Percentiles rank a stretch among this genome's conserved stretches.
Evolutionary conservation across 805 yeast genomes (phyloP).

Genomic region (Scheffersomyces amazonensis): DNA sequence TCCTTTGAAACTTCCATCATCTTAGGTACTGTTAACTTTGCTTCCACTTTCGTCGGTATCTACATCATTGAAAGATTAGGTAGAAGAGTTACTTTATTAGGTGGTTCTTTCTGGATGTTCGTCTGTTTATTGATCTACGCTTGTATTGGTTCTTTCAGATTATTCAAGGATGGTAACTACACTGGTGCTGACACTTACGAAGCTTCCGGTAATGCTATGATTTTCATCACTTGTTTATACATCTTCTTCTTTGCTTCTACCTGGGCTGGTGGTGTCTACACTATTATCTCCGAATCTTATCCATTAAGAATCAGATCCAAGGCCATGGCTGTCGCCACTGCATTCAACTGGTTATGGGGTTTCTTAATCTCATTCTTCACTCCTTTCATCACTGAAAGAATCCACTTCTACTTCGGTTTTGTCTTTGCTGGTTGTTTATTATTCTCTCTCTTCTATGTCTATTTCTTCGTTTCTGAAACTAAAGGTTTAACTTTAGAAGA

Average conservation of each 20-base stretch:
- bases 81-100: conserved; percentile 42
- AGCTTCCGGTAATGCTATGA: conserved; percentile 60
- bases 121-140: conserved; percentile 59
- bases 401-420: conserved; percentile 67
- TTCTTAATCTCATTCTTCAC: conserved; percentile 61
- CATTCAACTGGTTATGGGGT: conserved; percentile 64
- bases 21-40: conserved; percentile 54
- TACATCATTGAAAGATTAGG: conserved; percentile 50
- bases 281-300: conserved; percentile 63
- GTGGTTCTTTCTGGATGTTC: conserved; percentile 47
- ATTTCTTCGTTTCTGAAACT: conserved; percentile 73
- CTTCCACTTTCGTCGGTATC: conserved; percentile 52
- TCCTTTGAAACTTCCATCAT: conserved; percentile 54
- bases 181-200: conserved; percentile 33
- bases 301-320: conserved; percentile 62
- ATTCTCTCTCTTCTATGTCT: conserved; percentile 64
- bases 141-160: conserved; percentile 53
- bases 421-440: conserved; percentile 63
- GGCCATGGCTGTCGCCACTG: conserved; percentile 63
- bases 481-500: conserved; percentile 80
- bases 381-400: conserved; percentile 59
- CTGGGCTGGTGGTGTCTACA: conserved; percentile 70
- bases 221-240: conserved; percentile 60
- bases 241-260: conserved; percentile 67
- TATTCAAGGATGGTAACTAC: conserved; percentile 35